Conservation (phyloP, 139 green algal genomes). For the Protoeuglena noctilucae region DNA sequence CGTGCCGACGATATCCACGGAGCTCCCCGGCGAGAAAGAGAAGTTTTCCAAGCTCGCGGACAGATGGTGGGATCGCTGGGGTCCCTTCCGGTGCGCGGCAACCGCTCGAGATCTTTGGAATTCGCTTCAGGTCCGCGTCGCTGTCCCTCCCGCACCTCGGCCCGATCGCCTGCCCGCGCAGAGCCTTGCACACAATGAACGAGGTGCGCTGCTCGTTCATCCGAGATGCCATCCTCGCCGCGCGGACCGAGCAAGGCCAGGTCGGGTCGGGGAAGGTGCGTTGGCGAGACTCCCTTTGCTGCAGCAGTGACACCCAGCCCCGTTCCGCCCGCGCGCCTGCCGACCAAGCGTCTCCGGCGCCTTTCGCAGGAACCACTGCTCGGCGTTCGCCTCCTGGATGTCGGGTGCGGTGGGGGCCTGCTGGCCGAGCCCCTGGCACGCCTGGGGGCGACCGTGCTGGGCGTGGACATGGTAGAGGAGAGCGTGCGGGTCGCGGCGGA, state of each 20-base stretch:
- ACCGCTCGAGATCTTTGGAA: too few relatives aligned
- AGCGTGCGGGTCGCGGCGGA: slow-evolving; percentile 8
- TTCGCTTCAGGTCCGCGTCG: too few relatives aligned
- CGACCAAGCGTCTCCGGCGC: slow-evolving; percentile 2
- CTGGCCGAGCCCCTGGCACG: slow-evolving; percentile 56
- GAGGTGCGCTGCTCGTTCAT: slow-evolving; percentile 58
- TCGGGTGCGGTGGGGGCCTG: slow-evolving; percentile 78
- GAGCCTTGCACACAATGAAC: slow-evolving; percentile 72
- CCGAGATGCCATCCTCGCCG: slow-evolving; percentile 24
- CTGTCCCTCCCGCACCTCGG: too few relatives aligned
- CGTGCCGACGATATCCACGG: too few relatives aligned
- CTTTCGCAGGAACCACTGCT: slow-evolving; percentile 11
- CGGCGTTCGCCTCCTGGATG: slow-evolving; percentile 50
- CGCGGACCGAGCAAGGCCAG: not conserved
- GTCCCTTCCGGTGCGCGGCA: too few relatives aligned
- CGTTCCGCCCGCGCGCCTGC: not conserved
- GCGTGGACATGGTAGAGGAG: slow-evolving; percentile 29
- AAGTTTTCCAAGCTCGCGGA: not conserved
- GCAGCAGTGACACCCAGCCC: slow-evolving; percentile 1
- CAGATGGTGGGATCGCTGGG: not conserved
- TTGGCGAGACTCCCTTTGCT: not conserved
- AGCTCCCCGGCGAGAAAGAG: not conserved
- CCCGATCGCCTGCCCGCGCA: too few relatives aligned
- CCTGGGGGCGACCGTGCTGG: slow-evolving; percentile 48
- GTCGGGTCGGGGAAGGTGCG: not conserved